Evolutionary conservation across 768 basidiomycete species (phyloP).

Genomic region (Mycena rebaudengoi): DNA sequence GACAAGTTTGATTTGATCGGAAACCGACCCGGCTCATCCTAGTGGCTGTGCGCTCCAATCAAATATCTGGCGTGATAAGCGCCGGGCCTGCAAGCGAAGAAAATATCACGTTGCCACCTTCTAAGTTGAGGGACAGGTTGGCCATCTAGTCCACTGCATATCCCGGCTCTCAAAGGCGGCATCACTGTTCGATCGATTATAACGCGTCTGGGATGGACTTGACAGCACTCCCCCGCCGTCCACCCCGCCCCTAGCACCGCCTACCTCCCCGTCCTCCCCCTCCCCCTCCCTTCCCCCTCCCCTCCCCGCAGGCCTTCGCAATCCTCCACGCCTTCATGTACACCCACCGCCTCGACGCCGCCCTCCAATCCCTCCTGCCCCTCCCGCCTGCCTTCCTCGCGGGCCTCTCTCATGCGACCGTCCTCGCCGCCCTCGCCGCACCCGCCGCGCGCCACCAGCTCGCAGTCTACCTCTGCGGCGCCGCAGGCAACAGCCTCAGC

Average conservation of each 20-base stretch:
- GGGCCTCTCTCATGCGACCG: slow-evolving; percentile 13
- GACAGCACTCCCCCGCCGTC: slow-evolving; percentile 46
- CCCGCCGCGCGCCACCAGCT: slow-evolving; percentile 41
- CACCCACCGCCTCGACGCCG: slow-evolving; percentile 49
- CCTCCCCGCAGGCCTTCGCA: slow-evolving; percentile 56
- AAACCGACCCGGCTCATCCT: too few relatives aligned
- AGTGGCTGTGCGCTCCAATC: too few relatives aligned
- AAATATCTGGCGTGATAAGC: too few relatives aligned
- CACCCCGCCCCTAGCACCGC: slow-evolving; percentile 29
- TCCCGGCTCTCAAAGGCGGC: too few relatives aligned
- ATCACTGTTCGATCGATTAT: too few relatives aligned
- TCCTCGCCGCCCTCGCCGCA: slow-evolving; percentile 35
- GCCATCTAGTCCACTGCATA: too few relatives aligned
- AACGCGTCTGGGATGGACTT: too few relatives aligned
- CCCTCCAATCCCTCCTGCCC: slow-evolving; percentile 56
- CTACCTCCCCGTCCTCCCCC: slow-evolving; percentile 42
- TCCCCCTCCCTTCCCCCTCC: slow-evolving; percentile 47
- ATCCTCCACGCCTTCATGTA: slow-evolving; percentile 58
- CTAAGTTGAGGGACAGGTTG: too few relatives aligned
- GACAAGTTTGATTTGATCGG: too few relatives aligned
- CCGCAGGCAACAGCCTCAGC: slow-evolving; percentile 28
- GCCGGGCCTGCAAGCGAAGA: too few relatives aligned
- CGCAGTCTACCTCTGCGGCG: slow-evolving; percentile 38
- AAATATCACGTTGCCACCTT: too few relatives aligned
- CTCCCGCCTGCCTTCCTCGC: slow-evolving; percentile 21